phyloP scores from a whole-genome alignment of 179 eudicot species.

The Beta corolliflora region DNA sequence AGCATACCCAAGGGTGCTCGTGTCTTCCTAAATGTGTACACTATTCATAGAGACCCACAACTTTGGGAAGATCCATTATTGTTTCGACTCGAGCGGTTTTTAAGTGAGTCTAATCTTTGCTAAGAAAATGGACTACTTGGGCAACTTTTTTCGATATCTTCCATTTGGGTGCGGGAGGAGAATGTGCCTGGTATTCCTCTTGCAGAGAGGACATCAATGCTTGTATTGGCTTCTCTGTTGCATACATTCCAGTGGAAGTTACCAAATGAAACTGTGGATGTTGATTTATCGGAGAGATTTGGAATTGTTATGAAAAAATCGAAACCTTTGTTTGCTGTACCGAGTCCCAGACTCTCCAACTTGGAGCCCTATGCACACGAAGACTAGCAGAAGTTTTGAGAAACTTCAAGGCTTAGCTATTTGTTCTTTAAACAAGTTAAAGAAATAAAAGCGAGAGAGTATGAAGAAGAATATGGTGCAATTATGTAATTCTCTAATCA shows the following conservation, averaged over 20 bases:
- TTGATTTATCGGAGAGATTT: constrained; percentile 52
- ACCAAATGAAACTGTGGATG: constrained; percentile 14
- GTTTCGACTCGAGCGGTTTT: too few relatives aligned
- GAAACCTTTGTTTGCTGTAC: constrained; percentile 20
- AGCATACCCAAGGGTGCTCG: too few relatives aligned
- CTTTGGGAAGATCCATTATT: too few relatives aligned
- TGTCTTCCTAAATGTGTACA: too few relatives aligned
- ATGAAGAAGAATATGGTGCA: neutral
- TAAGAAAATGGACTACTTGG: neutral
- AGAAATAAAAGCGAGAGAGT: neutral
- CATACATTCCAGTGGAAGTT: too few relatives aligned
- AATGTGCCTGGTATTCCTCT: constrained; percentile 51
- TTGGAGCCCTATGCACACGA: constrained; percentile 16
- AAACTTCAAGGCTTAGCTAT: neutral
- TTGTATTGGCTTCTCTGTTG: too few relatives aligned
- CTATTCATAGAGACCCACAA: too few relatives aligned
- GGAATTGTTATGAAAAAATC: constrained; percentile 50
- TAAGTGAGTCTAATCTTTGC: too few relatives aligned
- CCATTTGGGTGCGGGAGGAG: constrained; percentile 75
- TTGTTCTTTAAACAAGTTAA: too few relatives aligned
- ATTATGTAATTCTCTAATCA: neutral
- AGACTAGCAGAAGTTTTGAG: constrained; percentile 13
- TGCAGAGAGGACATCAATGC: too few relatives aligned
- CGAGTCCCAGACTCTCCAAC: too few relatives aligned
- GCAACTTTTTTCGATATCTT: constrained; percentile 37